Base-by-base conservation (phyloP, 2,329 filamentous ascomycete species). In the Xylariaceae sp. region DNA sequence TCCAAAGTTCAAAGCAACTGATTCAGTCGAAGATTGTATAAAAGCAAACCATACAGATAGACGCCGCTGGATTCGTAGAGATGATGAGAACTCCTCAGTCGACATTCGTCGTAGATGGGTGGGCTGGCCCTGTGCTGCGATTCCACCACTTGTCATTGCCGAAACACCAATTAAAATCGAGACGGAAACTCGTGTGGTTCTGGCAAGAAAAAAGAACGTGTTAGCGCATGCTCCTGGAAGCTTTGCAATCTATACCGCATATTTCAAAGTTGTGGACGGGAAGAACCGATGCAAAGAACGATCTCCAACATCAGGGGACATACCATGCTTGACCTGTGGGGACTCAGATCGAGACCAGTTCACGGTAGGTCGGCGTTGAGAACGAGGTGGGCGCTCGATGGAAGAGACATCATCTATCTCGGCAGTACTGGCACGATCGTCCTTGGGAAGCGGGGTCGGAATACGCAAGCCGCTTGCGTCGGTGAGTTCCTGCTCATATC, bases 321-420 rank as follows among this genome's bases (percentile, higher is more conserved):
- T 51, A 51, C 51, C 41, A 17, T 23, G 19, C 14, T 38, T 40
- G 14, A 21, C 31, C n/a, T 43, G 37, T 29, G 15, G 18, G 5
- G 40, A 34, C 24, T 41, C 42, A 6, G 35, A 52, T n/a, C 48
- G 45, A 36, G 38, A 44, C 48, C 48, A 48, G 31, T 48, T 43
- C 19, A 27, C 18, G 12, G 18, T 16, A 4, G 45, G 30, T 26
- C 36, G 41, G 5, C 23, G 29, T 9, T 44, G 29, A 29, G 34
- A 41, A 18, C 31, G 36, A 13, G 46, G 28, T 3, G 42, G 40
- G 17, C 40, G 38, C 19, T 51, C 50, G 33, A 50, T 33, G 2
- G 48, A 50, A 11, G 46, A 48, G 5, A 30, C 18, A 32, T 51
- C 46, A 14, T 53, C 47, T 9, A 44, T 51, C 17, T 50, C 50